Evolutionary conservation across 208 protist species (phyloP).

Genomic region (Leishmania aethiopica): DNA sequence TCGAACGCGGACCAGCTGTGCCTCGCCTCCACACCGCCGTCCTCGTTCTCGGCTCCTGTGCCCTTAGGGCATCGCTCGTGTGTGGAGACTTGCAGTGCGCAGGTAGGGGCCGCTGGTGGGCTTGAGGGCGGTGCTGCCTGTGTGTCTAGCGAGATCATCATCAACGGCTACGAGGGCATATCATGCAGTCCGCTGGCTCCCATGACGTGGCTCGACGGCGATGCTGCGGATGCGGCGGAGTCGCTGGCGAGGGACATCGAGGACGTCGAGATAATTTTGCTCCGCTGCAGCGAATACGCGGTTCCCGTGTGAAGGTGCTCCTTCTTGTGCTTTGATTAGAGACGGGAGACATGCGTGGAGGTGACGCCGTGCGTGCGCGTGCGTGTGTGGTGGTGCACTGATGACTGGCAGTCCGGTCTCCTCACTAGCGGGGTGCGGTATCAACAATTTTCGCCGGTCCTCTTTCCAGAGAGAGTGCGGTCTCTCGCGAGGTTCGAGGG

Average conservation of each 20-base stretch:
- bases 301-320: constrained; percentile 18
- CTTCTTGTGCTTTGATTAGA: not conserved
- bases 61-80: not conserved
- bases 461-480: not conserved
- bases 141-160: not conserved
- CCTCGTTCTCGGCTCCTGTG: not conserved
- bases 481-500: not conserved
- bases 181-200: not conserved
- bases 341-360: not conserved
- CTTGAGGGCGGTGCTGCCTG: not conserved
- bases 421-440: not conserved
- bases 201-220: not conserved
- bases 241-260: constrained; percentile 17
- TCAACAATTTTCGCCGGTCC: not conserved
- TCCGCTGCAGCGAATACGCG: constrained; percentile 32
- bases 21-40: not conserved
- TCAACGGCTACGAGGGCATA: not conserved
- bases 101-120: not conserved
- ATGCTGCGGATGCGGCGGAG: constrained; percentile 1
- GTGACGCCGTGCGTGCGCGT: not conserved
- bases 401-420: not conserved
- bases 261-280: constrained; percentile 36
- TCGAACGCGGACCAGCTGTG: not conserved
- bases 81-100: not conserved
- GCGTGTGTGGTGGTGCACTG: not conserved